These are phyloP conservation scores for Rhodomyrtus tomentosa DNA, from an alignment of 345 rosid species.

Conservation along the genomic window DNA sequence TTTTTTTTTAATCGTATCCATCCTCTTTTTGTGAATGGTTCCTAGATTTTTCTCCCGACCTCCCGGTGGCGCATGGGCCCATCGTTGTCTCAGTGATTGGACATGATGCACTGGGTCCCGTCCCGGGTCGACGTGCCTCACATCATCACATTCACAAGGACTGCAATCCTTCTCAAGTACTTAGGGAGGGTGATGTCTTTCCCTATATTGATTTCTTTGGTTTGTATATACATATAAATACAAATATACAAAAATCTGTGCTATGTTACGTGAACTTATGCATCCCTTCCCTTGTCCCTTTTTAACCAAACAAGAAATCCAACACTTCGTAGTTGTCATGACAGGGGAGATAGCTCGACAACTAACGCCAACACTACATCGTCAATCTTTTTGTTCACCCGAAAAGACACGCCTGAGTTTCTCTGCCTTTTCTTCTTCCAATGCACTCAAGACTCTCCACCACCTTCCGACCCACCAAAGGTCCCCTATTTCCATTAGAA, in stretches of 20 bases:
- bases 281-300: neutral
- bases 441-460: constrained; percentile 2
- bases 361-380: constrained; percentile 15
- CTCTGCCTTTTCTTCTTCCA: neutral
- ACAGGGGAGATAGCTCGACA: constrained; percentile 1
- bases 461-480: constrained; percentile 13
- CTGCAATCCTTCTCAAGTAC: neutral
- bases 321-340: neutral
- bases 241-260: too few species aligned
- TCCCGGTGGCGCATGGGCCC: neutral
- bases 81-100: neutral
- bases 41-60: neutral
- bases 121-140: neutral
- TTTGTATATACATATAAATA: neutral
- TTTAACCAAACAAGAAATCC: neutral
- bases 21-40: neutral
- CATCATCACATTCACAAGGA: neutral
- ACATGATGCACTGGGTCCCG: neutral
- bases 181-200: neutral
- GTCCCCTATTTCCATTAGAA: neutral
- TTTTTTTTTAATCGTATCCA: neutral
- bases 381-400: constrained; percentile 52
- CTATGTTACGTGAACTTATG: neutral
- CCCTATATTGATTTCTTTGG: neutral
- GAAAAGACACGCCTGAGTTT: neutral